Percentiles rank a stretch among this genome's conserved stretches.
Conservation (phyloP, 2,329 filamentous ascomycete species). For the Neonectria faginata region DNA sequence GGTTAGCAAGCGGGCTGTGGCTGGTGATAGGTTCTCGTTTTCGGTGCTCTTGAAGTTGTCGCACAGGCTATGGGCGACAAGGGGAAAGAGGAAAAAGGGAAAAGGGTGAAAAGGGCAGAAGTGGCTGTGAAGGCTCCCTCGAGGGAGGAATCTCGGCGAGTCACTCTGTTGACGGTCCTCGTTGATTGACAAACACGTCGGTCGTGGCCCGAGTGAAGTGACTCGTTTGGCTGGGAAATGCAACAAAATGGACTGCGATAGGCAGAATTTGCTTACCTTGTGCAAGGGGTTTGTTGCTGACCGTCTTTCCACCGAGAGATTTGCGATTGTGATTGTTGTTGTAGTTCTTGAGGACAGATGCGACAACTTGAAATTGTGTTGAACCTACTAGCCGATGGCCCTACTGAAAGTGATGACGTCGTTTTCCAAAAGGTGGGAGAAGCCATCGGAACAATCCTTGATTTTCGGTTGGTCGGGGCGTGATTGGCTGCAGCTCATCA, state of each 20-base stretch:
- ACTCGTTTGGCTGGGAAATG: background rate
- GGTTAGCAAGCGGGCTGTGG: background rate
- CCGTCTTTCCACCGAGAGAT: background rate
- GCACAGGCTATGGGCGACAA: background rate
- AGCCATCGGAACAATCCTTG: background rate
- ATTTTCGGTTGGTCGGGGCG: background rate
- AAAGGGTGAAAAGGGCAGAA: too few species aligned
- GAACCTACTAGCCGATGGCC: background rate
- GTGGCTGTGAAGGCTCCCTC: background rate
- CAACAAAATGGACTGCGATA: background rate
- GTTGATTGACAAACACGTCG: background rate
- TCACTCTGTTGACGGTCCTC: background rate
- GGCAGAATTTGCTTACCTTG: background rate
- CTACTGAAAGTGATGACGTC: conserved; percentile 7
- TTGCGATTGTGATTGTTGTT: background rate
- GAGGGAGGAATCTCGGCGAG: background rate
- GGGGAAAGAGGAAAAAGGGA: background rate
- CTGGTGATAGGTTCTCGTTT: background rate
- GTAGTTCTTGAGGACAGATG: background rate
- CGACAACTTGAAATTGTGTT: background rate
- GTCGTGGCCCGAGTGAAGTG: background rate
- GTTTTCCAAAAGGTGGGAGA: background rate
- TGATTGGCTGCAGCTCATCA: background rate
- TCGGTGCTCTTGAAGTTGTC: background rate
- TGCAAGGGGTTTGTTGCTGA: background rate